These are phyloP conservation scores for Phytophthora tubulina DNA, from an alignment of 352 stramenopile species.

Conservation along the genomic window DNA sequence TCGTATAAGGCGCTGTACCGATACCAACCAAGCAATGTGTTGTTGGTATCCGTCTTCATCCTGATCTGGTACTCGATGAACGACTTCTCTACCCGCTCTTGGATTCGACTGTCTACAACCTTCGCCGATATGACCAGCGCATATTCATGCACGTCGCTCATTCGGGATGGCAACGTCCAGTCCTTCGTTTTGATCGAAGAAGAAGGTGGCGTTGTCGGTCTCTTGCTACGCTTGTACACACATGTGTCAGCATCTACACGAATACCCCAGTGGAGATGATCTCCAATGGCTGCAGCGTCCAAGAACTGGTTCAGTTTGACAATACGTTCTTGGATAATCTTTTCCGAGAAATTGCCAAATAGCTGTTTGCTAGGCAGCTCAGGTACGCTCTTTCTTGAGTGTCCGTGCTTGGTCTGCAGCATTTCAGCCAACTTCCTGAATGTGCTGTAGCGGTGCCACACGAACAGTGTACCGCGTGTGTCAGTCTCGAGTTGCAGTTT, in stretches of 20 bases:
- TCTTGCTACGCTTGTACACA: slow-evolving; percentile 65
- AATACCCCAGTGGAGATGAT: slow-evolving; percentile 69
- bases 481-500: slow-evolving; percentile 69
- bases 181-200: slow-evolving; percentile 20
- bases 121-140: slow-evolving; percentile 18
- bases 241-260: slow-evolving; percentile 27
- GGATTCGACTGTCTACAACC: slow-evolving; percentile 22
- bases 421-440: slow-evolving; percentile 66
- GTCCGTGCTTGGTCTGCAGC: slow-evolving; percentile 58
- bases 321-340: slow-evolving; percentile 66
- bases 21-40: slow-evolving; percentile 25
- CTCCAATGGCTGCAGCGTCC: slow-evolving; percentile 58
- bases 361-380: slow-evolving; percentile 67
- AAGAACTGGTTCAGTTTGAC: slow-evolving; percentile 69
- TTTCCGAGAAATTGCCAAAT: slow-evolving; percentile 67
- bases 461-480: slow-evolving; percentile 57
- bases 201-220: slow-evolving; percentile 3
- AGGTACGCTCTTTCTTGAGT: slow-evolving; percentile 60
- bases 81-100: slow-evolving; percentile 5
- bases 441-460: slow-evolving; percentile 70
- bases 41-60: slow-evolving; percentile 22
- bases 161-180: slow-evolving; percentile 12
- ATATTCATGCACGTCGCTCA: slow-evolving; percentile 5
- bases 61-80: slow-evolving; percentile 28
- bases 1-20: slow-evolving; percentile 18